Evolutionary conservation across 2,329 filamentous ascomycete genomes (phyloP), one percentile per base, ranked within the genome.

Genomic region (Ascochyta fabae): DNA sequence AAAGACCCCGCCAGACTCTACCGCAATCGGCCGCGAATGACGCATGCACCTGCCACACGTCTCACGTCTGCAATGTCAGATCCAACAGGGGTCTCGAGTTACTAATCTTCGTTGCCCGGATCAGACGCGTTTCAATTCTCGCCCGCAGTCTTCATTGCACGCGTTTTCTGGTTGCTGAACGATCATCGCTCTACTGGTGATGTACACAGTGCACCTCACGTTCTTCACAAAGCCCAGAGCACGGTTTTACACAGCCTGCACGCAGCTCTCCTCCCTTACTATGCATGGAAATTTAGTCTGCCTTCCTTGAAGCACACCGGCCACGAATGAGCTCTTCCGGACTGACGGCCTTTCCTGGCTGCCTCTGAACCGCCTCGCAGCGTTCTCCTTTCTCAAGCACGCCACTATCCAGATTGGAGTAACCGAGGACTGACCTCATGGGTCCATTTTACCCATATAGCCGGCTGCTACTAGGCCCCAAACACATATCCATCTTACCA

Each of bases 21-120:
- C 44, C 48, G 44, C 44, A 44, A 48, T 48, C 39, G 48, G 48
- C 38, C 19, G 33, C 33, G 15, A 39, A 57, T 57, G 53, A 57
- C 53, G 53, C 53, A 57, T 48, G 48, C 53, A 52, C 48, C 31
- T 35, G 41, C 42, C 34, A 33, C 36, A 41, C 26, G 8, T 16
- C 29, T 44, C 19, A 33, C 6, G 34, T 19, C 3, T 26, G 16
- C 22, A 16, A 12, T 27, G 34, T 13, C 10, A n/a, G 22, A 23
- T 41, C 41, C 53, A 50, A 31, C 35, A 31, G 19, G 13, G 31
- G 7, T 10, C 4, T 24, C 10, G 6, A 27, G 19, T 56, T 51
- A 51, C 24, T 47, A 38, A 56, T 38, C 46, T 16, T 33, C 4
- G 3, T 27, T 15, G n/a, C 16, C 47, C 41, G 34, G 46, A 43